Conservation (phyloP, 257 asterid species). For the Solanum chaucha region DNA sequence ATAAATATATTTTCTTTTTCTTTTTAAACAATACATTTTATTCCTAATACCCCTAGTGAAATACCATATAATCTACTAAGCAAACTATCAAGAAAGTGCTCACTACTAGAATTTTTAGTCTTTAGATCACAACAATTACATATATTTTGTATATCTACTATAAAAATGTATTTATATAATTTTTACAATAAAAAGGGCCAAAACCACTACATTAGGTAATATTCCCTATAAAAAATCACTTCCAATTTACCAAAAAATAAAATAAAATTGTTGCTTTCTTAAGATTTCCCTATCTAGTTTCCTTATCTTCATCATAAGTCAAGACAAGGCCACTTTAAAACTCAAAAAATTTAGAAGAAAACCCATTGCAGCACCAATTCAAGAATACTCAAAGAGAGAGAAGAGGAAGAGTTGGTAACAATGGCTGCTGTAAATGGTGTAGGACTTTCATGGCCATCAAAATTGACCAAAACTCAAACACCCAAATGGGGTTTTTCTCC, state of each 20-base stretch:
- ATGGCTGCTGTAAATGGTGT: conserved; percentile 12
- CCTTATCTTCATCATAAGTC: neutral
- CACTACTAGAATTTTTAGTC: too few relatives aligned
- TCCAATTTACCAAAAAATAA: neutral
- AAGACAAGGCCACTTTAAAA: neutral
- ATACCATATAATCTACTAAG: too few relatives aligned
- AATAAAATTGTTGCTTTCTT: neutral
- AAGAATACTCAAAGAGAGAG: neutral
- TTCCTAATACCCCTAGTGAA: too few relatives aligned
- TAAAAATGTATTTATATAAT: too few relatives aligned
- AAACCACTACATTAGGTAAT: neutral
- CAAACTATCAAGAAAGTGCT: too few relatives aligned
- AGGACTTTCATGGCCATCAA: conserved; percentile 11
- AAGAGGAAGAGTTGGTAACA: neutral
- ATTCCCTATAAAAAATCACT: neutral
- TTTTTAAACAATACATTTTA: too few relatives aligned
- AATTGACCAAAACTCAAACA: neutral
- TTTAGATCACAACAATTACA: too few relatives aligned
- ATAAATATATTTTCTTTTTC: too few relatives aligned
- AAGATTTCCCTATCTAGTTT: neutral
- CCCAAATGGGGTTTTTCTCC: neutral
- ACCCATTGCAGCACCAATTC: neutral
- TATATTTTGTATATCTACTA: too few relatives aligned
- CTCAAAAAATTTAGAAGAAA: neutral
- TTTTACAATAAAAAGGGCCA: neutral